A percentile compares a stretch with the other conserved stretches of the same genome.
These are phyloP conservation scores for Adenanthera pavonina DNA, from an alignment of 306 rosid genomes.

Conservation along the genomic window DNA sequence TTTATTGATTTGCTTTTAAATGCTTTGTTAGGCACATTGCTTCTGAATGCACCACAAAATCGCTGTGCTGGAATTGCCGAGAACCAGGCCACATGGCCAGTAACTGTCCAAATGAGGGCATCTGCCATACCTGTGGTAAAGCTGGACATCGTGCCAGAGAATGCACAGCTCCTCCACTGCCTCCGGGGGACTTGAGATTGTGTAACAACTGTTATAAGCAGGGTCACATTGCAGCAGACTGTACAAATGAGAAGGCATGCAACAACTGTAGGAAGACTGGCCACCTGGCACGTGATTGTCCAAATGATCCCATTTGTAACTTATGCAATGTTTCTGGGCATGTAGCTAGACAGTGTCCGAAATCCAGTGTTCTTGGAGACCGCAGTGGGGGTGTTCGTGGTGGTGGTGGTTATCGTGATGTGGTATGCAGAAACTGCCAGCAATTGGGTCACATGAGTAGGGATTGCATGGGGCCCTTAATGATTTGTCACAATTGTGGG, in stretches of 20 bases:
- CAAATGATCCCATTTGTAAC: slow-evolving; percentile 92
- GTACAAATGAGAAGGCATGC: slow-evolving; percentile 98
- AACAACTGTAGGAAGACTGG: slow-evolving; percentile 98
- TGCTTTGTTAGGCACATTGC: slow-evolving; percentile 82
- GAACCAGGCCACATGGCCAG: slow-evolving; percentile 99
- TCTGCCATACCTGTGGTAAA: slow-evolving; percentile 98
- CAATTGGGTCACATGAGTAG: slow-evolving; percentile 96
- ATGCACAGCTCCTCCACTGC: slow-evolving; percentile 81
- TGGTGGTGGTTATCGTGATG: slow-evolving; percentile 61
- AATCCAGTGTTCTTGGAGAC: slow-evolving; percentile 66
- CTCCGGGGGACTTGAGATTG: slow-evolving; percentile 91
- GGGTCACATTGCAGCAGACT: slow-evolving; percentile 96
- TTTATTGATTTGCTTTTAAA: slow-evolving; percentile 19
- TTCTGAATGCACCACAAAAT: slow-evolving; percentile 92
- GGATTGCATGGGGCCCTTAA: slow-evolving; percentile 96
- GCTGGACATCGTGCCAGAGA: slow-evolving; percentile 96
- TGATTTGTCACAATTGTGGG: slow-evolving; percentile 97
- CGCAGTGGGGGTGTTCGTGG: slow-evolving; percentile 54
- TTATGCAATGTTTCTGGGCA: slow-evolving; percentile 96
- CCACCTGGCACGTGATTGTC: slow-evolving; percentile 97
- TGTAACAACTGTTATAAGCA: slow-evolving; percentile 98
- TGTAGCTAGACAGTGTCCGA: slow-evolving; percentile 90
- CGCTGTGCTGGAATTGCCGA: slow-evolving; percentile 97
- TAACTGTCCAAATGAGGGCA: slow-evolving; percentile 91
- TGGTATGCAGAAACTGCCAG: slow-evolving; percentile 91